Percentiles rank a stretch among this genome's conserved stretches.
These are phyloP conservation scores for Halenospora varia DNA, from an alignment of 495 filamentous ascomycete species.

Conservation along the genomic window DNA sequence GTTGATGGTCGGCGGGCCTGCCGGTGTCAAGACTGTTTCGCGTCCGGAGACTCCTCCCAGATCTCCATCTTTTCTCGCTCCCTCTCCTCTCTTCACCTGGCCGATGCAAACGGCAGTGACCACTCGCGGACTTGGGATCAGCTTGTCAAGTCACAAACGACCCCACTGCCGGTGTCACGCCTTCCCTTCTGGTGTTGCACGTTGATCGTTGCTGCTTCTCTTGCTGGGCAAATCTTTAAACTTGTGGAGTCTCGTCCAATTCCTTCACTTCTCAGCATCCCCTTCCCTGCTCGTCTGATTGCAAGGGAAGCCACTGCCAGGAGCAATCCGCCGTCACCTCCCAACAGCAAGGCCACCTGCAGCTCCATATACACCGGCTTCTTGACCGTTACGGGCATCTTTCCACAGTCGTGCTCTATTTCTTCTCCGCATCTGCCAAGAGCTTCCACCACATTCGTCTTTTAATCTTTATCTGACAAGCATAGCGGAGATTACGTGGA, in stretches of 20 bases:
- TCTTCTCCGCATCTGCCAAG: neutral
- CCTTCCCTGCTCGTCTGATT: neutral
- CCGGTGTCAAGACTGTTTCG: neutral
- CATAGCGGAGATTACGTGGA: neutral
- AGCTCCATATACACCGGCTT: no score
- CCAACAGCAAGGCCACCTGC: neutral
- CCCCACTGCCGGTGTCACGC: neutral
- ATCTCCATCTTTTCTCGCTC: neutral
- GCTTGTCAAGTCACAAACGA: no score
- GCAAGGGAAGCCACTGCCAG: neutral
- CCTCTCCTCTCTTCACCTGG: neutral
- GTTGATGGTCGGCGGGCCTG: neutral
- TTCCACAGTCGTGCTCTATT: neutral
- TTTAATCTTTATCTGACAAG: neutral
- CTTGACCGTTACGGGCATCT: no score
- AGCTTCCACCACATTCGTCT: neutral
- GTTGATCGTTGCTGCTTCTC: neutral
- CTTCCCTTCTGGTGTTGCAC: neutral
- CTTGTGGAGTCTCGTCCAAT: neutral
- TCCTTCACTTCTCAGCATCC: neutral
- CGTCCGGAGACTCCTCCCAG: neutral
- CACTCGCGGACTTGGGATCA: no score
- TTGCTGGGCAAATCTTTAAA: neutral
- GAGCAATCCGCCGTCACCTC: neutral
- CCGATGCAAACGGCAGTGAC: no score